Evolutionary conservation across 2,329 filamentous ascomycete genomes (phyloP).

Genomic region (Byssothecium circinans): DNA sequence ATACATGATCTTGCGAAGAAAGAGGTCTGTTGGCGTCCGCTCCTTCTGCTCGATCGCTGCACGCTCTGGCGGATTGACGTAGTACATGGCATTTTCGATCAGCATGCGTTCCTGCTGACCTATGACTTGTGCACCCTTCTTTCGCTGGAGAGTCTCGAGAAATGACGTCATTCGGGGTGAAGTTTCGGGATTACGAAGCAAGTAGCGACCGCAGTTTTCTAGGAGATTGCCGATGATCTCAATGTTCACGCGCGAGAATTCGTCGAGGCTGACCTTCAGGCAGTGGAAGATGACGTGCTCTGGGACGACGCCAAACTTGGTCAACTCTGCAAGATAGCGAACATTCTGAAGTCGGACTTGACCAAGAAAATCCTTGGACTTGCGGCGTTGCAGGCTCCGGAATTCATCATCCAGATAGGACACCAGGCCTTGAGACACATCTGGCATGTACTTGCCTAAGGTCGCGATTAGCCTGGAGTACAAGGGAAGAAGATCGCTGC

Average conservation of each 20-base stretch:
- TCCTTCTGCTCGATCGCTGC: constrained; percentile 97
- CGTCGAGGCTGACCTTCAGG: constrained; percentile 93
- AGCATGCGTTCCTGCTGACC: constrained; percentile 97
- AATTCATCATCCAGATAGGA: constrained; percentile 96
- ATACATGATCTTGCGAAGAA: constrained; percentile 90
- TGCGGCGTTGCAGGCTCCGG: constrained; percentile 90
- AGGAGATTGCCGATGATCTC: constrained; percentile 96
- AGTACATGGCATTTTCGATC: constrained; percentile 97
- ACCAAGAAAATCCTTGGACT: constrained; percentile 95
- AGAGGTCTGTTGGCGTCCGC: constrained; percentile 87
- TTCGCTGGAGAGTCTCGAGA: constrained; percentile 89
- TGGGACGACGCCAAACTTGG: constrained; percentile 96
- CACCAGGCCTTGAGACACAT: constrained; percentile 89
- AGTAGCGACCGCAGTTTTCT: constrained; percentile 93
- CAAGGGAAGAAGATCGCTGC: constrained; percentile 83
- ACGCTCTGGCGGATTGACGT: constrained; percentile 91
- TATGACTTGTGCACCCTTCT: constrained; percentile 93
- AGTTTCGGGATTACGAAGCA: constrained; percentile 90
- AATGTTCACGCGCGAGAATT: constrained; percentile 98
- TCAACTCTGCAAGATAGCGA: constrained; percentile 95
- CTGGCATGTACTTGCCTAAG: constrained; percentile 88
- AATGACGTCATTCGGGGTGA: constrained; percentile 92
- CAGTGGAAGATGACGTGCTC: constrained; percentile 99
- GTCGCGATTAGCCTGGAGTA: constrained; percentile 95
- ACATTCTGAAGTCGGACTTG: constrained; percentile 93